Percentiles rank a stretch among this genome's conserved stretches.
Evolutionary conservation across 495 filamentous ascomycete species (phyloP).

Genomic region (Annulohypoxylon bovei): DNA sequence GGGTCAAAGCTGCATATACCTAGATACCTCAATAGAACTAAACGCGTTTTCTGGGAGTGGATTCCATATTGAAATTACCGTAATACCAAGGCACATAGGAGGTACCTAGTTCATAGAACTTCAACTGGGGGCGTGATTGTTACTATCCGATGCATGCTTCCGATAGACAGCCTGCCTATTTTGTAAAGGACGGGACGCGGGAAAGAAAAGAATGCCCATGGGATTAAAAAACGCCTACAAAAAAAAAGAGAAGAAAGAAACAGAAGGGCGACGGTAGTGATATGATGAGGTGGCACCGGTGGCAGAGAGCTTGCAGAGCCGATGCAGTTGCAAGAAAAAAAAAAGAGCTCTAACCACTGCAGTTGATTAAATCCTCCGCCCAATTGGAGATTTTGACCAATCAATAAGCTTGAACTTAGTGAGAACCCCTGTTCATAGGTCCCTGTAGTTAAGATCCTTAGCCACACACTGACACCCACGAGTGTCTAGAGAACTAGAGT

Average conservation of each 20-base stretch:
- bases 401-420: conserved; percentile 27
- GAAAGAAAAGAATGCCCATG: neutral
- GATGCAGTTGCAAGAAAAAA: conserved; percentile 27
- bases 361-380: conserved; percentile 42
- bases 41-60: conserved; percentile 16
- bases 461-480: conserved; percentile 31
- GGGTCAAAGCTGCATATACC: conserved; percentile 6
- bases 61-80: conserved; percentile 13
- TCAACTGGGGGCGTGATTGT: neutral
- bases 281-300: conserved; percentile 30
- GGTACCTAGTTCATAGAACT: conserved; percentile 1
- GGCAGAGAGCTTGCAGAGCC: conserved; percentile 35
- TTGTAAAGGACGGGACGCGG: neutral
- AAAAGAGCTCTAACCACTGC: conserved; percentile 23
- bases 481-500: conserved; percentile 16
- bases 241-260: neutral
- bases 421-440: conserved; percentile 22
- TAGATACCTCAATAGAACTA: neutral
- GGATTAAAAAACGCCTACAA: neutral
- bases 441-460: conserved; percentile 31
- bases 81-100: conserved; percentile 14
- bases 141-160: conserved; percentile 25
- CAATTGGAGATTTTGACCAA: conserved; percentile 31
- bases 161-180: neutral
- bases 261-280: neutral